Evolutionary conservation across 805 yeast species (phyloP).

Genomic region (Candida tallmaniae): DNA sequence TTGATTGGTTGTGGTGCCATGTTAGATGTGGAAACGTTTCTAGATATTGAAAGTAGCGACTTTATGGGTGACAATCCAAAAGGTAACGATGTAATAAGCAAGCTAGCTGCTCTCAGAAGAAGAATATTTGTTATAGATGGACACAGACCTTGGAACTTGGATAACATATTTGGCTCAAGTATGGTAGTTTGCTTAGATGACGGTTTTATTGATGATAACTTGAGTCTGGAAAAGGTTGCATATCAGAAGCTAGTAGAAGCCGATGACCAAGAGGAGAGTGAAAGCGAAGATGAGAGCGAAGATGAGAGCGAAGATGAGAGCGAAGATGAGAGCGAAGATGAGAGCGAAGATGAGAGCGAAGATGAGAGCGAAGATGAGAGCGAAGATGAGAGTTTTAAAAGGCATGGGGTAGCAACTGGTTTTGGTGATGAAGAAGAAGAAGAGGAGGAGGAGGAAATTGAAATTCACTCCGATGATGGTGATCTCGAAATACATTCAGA

Average conservation of each 20-base stretch:
- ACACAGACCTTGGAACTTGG: constrained; percentile 94
- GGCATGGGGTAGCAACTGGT: too few relatives aligned
- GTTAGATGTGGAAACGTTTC: constrained; percentile 74
- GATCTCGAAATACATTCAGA: constrained; percentile 16
- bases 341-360: constrained; percentile 18
- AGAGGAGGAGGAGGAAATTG: constrained; percentile 29
- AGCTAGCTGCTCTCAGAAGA: constrained; percentile 35
- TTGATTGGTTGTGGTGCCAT: constrained; percentile 92
- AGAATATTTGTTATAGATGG: constrained; percentile 83
- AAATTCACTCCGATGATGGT: constrained; percentile 19
- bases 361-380: constrained; percentile 31
- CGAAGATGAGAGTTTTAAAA: constrained; percentile 14
- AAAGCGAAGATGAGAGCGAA: constrained; percentile 27
- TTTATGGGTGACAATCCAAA: constrained; percentile 26
- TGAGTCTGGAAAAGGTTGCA: constrained; percentile 56
- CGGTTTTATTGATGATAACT: constrained; percentile 61
- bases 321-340: constrained; percentile 30
- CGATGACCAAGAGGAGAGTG: constrained; percentile 33
- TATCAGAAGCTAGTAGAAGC: constrained; percentile 48
- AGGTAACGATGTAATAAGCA: constrained; percentile 8
- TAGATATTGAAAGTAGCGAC: constrained; percentile 57
- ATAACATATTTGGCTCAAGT: constrained; percentile 81
- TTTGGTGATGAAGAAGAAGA: constrained; percentile 26
- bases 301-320: constrained; percentile 27
- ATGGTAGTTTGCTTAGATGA: constrained; percentile 83